Percentiles rank a stretch among this genome's conserved stretches.
Evolutionary conservation across 164 flowering plant genomes (phyloP).

Genomic region (Sedum album): DNA sequence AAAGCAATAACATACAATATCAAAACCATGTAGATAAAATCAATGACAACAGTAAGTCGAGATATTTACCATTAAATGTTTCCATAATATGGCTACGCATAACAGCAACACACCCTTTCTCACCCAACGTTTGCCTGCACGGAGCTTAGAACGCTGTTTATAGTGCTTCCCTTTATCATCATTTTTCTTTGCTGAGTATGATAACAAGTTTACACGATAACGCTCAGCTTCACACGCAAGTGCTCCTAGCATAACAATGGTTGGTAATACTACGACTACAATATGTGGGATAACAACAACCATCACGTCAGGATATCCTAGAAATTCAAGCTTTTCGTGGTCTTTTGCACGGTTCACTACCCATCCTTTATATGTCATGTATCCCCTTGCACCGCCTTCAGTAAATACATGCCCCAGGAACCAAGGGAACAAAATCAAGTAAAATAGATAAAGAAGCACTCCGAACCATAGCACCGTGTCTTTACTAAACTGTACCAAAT

Average conservation of each 20-base stretch:
- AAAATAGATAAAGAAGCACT: slow-evolving; percentile 41
- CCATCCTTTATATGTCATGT: slow-evolving; percentile 91
- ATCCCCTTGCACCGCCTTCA: slow-evolving; percentile 38
- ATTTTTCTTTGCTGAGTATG: slow-evolving; percentile 62
- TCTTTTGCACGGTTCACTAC: slow-evolving; percentile 20
- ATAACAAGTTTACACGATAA: slow-evolving; percentile 30
- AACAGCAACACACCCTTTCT: slow-evolving; percentile 46
- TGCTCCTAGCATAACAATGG: slow-evolving; percentile 37
- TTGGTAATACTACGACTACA: slow-evolving; percentile 51
- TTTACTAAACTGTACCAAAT: slow-evolving; percentile 43
- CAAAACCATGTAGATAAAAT: background rate
- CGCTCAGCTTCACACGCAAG: slow-evolving; percentile 55
- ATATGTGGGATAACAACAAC: slow-evolving; percentile 78
- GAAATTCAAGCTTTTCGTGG: slow-evolving; percentile 21
- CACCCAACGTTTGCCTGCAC: slow-evolving; percentile 30
- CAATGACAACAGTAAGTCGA: background rate
- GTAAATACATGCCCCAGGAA: slow-evolving; percentile 60
- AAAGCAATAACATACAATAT: background rate
- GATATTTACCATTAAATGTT: slow-evolving; percentile 59
- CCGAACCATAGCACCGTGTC: slow-evolving; percentile 44
- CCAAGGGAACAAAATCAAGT: slow-evolving; percentile 77
- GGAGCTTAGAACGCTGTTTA: slow-evolving; percentile 12
- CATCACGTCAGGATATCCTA: slow-evolving; percentile 91
- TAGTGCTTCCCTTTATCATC: slow-evolving; percentile 33
- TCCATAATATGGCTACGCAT: slow-evolving; percentile 50